Conservation (phyloP, 768 basidiomycete species). For the Suillus luteus region DNA sequence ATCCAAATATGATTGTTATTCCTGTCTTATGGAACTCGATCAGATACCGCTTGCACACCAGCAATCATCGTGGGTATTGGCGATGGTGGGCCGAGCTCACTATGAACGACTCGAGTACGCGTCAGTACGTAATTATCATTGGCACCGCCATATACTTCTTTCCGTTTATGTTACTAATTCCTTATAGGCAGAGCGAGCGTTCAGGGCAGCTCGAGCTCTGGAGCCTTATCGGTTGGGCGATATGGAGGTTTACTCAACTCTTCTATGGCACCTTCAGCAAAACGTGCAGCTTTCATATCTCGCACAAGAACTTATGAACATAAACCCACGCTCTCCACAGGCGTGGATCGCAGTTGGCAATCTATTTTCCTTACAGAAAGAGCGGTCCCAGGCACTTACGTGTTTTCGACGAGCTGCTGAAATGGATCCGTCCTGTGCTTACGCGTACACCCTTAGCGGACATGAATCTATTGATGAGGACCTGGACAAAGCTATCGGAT, state of each 20-base stretch:
- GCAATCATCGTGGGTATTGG: slow-evolving; percentile 74
- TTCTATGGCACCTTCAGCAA: slow-evolving; percentile 91
- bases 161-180: slow-evolving; percentile 23
- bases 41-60: slow-evolving; percentile 73
- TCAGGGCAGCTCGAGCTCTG: slow-evolving; percentile 74
- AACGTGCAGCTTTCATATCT: slow-evolving; percentile 86
- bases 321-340: slow-evolving; percentile 79
- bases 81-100: slow-evolving; percentile 83
- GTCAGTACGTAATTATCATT: slow-evolving; percentile 57
- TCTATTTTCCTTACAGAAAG: slow-evolving; percentile 92
- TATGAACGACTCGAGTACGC: slow-evolving; percentile 90
- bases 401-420: slow-evolving; percentile 93
- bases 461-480: slow-evolving; percentile 98
- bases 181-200: slow-evolving; percentile 84
- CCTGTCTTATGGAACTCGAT: slow-evolving; percentile 76
- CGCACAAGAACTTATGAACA: slow-evolving; percentile 87
- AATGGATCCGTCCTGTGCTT: slow-evolving; percentile 87
- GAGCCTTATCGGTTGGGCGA: slow-evolving; percentile 91
- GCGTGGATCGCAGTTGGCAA: slow-evolving; percentile 98
- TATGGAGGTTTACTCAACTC: slow-evolving; percentile 96
- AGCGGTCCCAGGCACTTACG: slow-evolving; percentile 88
- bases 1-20: slow-evolving; percentile 73
- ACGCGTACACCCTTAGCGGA: slow-evolving; percentile 94
- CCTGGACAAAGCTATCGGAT: slow-evolving; percentile 85
- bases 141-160: slow-evolving; percentile 18